Conservation (phyloP, 139 green algal species). For the Trebouxia sp. region DNA sequence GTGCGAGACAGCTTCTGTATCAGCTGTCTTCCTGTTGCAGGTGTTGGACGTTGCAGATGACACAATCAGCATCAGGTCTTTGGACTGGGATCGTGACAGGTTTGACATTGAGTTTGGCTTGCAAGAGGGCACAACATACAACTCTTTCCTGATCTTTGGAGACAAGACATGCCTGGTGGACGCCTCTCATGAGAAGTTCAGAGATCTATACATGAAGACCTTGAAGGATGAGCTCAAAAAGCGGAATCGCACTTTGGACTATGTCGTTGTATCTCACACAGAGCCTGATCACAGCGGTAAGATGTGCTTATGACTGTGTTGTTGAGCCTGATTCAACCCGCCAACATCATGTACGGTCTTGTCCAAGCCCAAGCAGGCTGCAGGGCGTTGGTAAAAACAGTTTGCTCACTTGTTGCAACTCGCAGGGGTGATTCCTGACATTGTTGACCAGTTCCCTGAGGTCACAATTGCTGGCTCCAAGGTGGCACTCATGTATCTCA, state of each 20-base stretch:
- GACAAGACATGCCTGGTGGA: slow-evolving; percentile 92
- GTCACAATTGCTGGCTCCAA: slow-evolving; percentile 85
- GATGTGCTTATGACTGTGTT: slow-evolving; percentile 9
- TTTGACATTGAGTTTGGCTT: slow-evolving; percentile 98
- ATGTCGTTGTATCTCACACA: slow-evolving; percentile 85
- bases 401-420: background rate
- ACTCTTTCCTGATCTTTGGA: slow-evolving; percentile 94
- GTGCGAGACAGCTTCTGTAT: no score
- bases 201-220: slow-evolving; percentile 77
- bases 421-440: slow-evolving; percentile 78
- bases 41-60: slow-evolving; percentile 70
- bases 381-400: no score
- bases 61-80: slow-evolving; percentile 87
- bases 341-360: no score
- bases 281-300: slow-evolving; percentile 91
- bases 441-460: slow-evolving; percentile 83
- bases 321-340: background rate
- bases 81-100: slow-evolving; percentile 94
- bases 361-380: no score
- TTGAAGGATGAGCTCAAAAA: slow-evolving; percentile 58
- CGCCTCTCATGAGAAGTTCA: slow-evolving; percentile 96
- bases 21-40: no score
- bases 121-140: slow-evolving; percentile 94
- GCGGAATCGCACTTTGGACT: slow-evolving; percentile 69
- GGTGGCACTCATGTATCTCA: slow-evolving; percentile 70